These are phyloP conservation scores for Pythium periplocum DNA, from an alignment of 352 stramenopile genomes.

Conservation along the genomic window DNA sequence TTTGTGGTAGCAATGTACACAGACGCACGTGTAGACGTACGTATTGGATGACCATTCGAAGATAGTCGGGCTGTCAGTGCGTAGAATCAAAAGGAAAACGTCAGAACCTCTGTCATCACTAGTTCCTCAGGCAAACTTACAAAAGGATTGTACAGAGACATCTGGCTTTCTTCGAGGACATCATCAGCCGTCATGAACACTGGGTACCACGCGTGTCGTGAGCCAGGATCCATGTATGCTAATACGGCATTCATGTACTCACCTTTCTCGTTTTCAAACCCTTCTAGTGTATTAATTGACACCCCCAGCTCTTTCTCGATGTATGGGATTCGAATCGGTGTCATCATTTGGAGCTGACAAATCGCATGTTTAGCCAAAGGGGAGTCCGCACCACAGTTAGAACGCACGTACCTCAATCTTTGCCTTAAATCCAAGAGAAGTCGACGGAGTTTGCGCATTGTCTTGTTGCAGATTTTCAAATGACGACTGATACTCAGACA, in stretches of 20 bases:
- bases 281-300: constrained; percentile 72
- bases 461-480: constrained; percentile 59
- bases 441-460: constrained; percentile 16
- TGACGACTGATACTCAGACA: constrained; percentile 79
- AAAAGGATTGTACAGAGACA: constrained; percentile 78
- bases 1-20: not conserved
- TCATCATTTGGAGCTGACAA: constrained; percentile 83
- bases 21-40: constrained; percentile 21
- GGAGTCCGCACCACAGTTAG: not conserved
- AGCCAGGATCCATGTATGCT: too few species aligned
- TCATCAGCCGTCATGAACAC: constrained; percentile 83
- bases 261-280: constrained; percentile 81
- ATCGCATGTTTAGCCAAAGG: not conserved
- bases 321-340: constrained; percentile 82
- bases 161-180: constrained; percentile 76
- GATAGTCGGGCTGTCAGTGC: constrained; percentile 56
- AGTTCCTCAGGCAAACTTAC: constrained; percentile 23
- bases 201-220: constrained; percentile 8
- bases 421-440: constrained; percentile 59
- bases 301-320: constrained; percentile 72
- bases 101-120: too few species aligned
- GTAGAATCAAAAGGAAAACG: too few species aligned
- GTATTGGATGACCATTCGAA: constrained; percentile 87
- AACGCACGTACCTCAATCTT: constrained; percentile 69
- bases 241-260: constrained; percentile 3